Evolutionary conservation across 495 filamentous ascomycete genomes (phyloP), one percentile per base, ranked within the genome.

Genomic region (Lasiosphaeris hirsuta): DNA sequence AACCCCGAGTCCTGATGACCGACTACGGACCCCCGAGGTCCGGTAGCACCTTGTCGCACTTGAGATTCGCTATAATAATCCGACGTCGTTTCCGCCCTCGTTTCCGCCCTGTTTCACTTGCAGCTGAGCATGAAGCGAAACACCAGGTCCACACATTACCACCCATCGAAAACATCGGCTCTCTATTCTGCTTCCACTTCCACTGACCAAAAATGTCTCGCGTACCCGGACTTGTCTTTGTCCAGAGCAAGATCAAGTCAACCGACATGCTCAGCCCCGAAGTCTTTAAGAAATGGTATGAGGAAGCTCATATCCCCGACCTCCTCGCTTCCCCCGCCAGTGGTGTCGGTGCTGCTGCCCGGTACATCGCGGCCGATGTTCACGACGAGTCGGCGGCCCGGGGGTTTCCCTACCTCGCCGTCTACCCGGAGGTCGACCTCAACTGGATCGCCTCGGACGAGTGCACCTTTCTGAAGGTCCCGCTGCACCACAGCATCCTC

Each of bases 221-320:
- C 43, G 10, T 8, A 17, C 15, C 43, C 11, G 41, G 13, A 2
- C 6, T 14, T 14, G 7, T 51, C 49, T 18, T 51, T 5, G 49
- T 51, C 49, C 49, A 51, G 40, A 39, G 35, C 15, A 1, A 7
- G 14, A 51, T 51, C 49, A 35, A 11, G 34, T 37, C 49, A 1
- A 10, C 49, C 3, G 19, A 15, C 14, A 2, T 11, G 3, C 49
- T 51, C 49, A 6, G 17, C 15, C 8, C 10, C 18, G 8, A 11
- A 1, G 40, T 37, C 37, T 51, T 51, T 10, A 15, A 51, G n/a
- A 9, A 39, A 39, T 51, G 49, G 49, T 51, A 51, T 37, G 17
- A 51, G 9, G 19, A 8, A 8, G 10, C 40, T 1, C 49, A 51
- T 35, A 17, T 51, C 49, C 49, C 49, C 0, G 49, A 51, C 34